Conservation (phyloP, 2,329 filamentous ascomycete species). For the Fusarium falciforme region DNA sequence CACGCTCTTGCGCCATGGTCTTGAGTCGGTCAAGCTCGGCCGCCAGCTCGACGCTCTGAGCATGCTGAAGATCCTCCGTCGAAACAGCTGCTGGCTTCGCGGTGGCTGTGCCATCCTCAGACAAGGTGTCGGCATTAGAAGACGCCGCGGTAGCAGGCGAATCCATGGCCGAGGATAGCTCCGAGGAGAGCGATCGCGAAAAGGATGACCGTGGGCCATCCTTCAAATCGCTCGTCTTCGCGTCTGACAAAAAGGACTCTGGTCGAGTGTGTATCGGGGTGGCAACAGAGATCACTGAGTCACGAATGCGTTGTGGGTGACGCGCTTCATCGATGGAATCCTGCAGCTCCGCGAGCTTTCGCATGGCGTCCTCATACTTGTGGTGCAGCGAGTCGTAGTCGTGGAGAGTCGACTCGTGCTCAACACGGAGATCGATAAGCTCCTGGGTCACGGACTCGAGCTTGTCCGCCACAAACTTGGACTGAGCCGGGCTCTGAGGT, state of each 20-base stretch:
- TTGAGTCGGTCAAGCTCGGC: constrained; percentile 79
- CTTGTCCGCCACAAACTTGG: constrained; percentile 89
- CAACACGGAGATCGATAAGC: constrained; percentile 87
- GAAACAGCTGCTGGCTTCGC: constrained; percentile 55
- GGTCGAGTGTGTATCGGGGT: constrained; percentile 68
- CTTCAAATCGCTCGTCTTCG: constrained; percentile 77
- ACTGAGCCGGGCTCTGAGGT: constrained; percentile 80
- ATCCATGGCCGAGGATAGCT: constrained; percentile 88
- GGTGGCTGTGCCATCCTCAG: constrained; percentile 56
- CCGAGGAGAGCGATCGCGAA: constrained; percentile 92
- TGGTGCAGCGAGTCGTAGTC: constrained; percentile 85
- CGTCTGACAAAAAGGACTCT: constrained; percentile 86
- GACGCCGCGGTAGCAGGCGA: constrained; percentile 74
- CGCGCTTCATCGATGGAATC: constrained; percentile 84
- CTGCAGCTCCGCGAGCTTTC: constrained; percentile 84
- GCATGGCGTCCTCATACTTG: constrained; percentile 92
- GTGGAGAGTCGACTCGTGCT: constrained; percentile 85
- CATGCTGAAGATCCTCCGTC: constrained; percentile 53
- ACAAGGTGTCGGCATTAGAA: constrained; percentile 65
- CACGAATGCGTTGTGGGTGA: constrained; percentile 67
- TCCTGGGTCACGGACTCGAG: constrained; percentile 92
- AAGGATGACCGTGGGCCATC: constrained; percentile 73
- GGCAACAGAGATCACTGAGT: constrained; percentile 66
- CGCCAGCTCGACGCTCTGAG: constrained; percentile 58
- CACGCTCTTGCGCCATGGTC: constrained; percentile 78